Percentiles rank a stretch among this genome's conserved stretches.
Evolutionary conservation across 176 grass and related monocot species (phyloP).

Genomic region (Thinopyrum elongatum): DNA sequence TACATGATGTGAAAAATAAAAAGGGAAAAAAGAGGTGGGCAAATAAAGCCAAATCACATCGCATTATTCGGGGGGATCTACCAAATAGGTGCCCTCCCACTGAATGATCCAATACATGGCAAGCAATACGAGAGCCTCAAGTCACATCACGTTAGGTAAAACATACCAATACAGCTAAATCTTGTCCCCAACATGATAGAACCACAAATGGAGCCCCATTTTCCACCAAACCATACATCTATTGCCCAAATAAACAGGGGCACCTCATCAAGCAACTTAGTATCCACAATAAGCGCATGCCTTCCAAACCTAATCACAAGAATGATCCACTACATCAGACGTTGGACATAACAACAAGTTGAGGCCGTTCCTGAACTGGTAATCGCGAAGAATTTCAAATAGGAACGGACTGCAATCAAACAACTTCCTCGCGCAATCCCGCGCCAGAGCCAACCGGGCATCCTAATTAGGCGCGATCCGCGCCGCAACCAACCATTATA

Average conservation of each 20-base stretch:
- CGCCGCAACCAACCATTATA: not conserved
- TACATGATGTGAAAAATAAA: not conserved
- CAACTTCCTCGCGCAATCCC: conserved; percentile 3
- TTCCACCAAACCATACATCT: not conserved
- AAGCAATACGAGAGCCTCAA: not conserved
- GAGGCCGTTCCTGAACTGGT: not conserved
- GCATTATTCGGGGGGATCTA: not conserved
- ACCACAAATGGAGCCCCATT: not conserved
- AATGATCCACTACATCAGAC: not conserved
- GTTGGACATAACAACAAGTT: not conserved
- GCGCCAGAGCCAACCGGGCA: not conserved
- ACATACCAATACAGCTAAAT: conserved; percentile 1
- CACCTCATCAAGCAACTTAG: not conserved
- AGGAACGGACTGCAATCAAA: not conserved
- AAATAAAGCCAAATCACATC: not conserved
- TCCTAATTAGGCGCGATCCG: not conserved
- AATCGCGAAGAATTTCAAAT: not conserved
- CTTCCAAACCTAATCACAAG: not conserved
- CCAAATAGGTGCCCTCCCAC: not conserved
- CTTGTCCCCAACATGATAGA: not conserved
- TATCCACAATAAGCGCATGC: not conserved
- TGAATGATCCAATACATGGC: not conserved
- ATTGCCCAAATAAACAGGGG: not conserved
- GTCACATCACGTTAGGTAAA: conserved; percentile 15
- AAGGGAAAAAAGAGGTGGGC: not conserved